These are phyloP conservation scores for Scenedesmus sp. DNA, from an alignment of 163 green algal species.

Conservation along the genomic window DNA sequence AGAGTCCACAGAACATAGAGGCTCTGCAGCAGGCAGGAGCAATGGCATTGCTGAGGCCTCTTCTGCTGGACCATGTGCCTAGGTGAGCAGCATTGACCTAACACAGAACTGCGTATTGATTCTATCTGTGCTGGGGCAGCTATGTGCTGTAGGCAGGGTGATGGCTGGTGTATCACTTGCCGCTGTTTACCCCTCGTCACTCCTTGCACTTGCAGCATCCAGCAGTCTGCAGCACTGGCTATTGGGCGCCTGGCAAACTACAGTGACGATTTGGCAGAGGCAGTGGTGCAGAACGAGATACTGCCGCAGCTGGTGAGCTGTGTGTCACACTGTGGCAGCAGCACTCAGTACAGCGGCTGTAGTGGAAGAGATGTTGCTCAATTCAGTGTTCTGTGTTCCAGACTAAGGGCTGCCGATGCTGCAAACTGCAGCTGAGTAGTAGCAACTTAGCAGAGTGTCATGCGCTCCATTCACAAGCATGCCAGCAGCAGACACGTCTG, in stretches of 20 bases:
- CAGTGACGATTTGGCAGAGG: conserved; percentile 86
- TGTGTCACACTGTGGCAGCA: background rate
- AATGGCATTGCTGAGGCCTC: conserved; percentile 85
- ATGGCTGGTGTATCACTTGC: too few species aligned
- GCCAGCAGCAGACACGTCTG: background rate
- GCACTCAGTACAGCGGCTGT: background rate
- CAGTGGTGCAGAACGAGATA: conserved; percentile 88
- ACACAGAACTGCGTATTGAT: background rate
- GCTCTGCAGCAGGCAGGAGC: conserved; percentile 85
- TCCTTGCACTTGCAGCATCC: conserved; percentile 73
- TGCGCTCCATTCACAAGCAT: too few species aligned
- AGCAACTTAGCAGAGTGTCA: too few species aligned
- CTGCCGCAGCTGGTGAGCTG: conserved; percentile 81
- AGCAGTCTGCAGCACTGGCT: conserved; percentile 87
- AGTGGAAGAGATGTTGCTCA: background rate
- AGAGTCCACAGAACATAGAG: conserved; percentile 92
- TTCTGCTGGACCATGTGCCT: conserved; percentile 90
- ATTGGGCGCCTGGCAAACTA: conserved; percentile 89
- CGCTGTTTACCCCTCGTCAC: too few species aligned
- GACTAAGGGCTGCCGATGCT: too few species aligned
- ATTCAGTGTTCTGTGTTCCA: background rate
- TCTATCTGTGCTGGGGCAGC: background rate
- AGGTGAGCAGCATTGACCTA: conserved; percentile 63
- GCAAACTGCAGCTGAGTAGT: too few species aligned
- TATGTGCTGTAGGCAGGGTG: background rate